Conservation (phyloP, 78 protist species). For the Emiliania huxleyi region DNA sequence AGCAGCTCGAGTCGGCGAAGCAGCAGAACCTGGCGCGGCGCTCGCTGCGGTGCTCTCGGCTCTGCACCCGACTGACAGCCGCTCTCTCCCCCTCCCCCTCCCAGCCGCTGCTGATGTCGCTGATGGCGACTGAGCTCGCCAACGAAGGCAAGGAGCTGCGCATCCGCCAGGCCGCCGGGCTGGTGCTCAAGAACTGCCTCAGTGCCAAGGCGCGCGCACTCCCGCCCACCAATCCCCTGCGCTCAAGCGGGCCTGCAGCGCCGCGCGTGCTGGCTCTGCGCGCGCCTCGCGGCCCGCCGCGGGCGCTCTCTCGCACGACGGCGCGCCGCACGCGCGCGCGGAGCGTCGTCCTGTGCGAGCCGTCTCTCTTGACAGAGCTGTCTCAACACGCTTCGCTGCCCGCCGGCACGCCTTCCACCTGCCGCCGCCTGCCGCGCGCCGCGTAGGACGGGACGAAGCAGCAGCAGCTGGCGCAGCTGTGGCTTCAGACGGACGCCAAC, state of each 20-base stretch:
- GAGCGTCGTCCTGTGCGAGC: no score
- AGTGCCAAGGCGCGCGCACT: not conserved
- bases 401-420: no score
- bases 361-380: no score
- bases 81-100: not conserved
- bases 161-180: conserved; percentile 47
- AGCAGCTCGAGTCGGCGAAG: not conserved
- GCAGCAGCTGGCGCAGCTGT: not conserved
- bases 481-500: conserved; percentile 35
- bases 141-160: not conserved
- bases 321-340: no score
- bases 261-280: no score
- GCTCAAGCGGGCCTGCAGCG: no score
- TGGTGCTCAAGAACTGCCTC: conserved; percentile 52
- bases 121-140: conserved; percentile 28
- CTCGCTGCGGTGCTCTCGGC: not conserved
- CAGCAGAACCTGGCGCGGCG: not conserved
- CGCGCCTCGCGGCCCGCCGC: no score
- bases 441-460: not conserved
- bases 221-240: no score
- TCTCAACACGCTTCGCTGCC: no score
- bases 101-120: not conserved
- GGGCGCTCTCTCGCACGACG: no score
- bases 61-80: not conserved
- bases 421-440: not conserved